These are phyloP conservation scores for Termitomyces sp. DNA, from an alignment of 768 basidiomycete genomes.

Conservation along the genomic window DNA sequence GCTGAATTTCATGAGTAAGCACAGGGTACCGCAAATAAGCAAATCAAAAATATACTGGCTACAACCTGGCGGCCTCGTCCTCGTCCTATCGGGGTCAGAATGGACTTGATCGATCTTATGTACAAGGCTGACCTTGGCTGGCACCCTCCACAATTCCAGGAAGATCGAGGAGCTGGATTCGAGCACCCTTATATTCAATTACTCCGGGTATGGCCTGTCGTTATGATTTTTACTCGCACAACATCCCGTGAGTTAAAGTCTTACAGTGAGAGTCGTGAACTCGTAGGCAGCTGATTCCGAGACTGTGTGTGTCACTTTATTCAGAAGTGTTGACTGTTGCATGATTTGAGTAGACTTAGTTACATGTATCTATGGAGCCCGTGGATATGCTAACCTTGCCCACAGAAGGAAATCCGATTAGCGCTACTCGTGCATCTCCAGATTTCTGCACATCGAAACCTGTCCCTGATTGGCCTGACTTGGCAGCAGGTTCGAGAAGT, in stretches of 20 bases:
- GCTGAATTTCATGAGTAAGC: slow-evolving; percentile 28
- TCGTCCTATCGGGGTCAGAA: slow-evolving; percentile 39
- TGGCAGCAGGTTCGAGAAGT: slow-evolving; percentile 85
- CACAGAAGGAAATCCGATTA: slow-evolving; percentile 95
- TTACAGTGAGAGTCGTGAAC: slow-evolving; percentile 86
- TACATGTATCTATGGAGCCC: background rate
- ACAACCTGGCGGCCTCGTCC: slow-evolving; percentile 97
- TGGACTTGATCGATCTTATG: background rate
- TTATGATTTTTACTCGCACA: slow-evolving; percentile 2
- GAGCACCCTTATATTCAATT: slow-evolving; percentile 86
- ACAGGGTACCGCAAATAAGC: background rate
- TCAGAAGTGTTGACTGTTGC: slow-evolving; percentile 78
- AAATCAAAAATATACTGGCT: slow-evolving; percentile 50
- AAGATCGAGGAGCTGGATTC: slow-evolving; percentile 91
- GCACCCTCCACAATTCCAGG: slow-evolving; percentile 96
- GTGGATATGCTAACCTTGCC: slow-evolving; percentile 53
- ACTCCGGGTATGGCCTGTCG: slow-evolving; percentile 92
- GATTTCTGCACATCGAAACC: slow-evolving; percentile 83
- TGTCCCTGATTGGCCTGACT: slow-evolving; percentile 72
- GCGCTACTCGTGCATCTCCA: slow-evolving; percentile 85
- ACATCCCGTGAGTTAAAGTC: slow-evolving; percentile 12
- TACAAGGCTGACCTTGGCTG: slow-evolving; percentile 49
- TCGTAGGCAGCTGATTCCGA: slow-evolving; percentile 91
- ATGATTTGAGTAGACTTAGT: background rate
- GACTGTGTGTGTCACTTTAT: slow-evolving; percentile 87